A percentile compares a stretch with the other conserved stretches of the same genome.
These are phyloP conservation scores for Fomitopsis serialis DNA, from an alignment of 768 basidiomycete genomes.

Conservation along the genomic window DNA sequence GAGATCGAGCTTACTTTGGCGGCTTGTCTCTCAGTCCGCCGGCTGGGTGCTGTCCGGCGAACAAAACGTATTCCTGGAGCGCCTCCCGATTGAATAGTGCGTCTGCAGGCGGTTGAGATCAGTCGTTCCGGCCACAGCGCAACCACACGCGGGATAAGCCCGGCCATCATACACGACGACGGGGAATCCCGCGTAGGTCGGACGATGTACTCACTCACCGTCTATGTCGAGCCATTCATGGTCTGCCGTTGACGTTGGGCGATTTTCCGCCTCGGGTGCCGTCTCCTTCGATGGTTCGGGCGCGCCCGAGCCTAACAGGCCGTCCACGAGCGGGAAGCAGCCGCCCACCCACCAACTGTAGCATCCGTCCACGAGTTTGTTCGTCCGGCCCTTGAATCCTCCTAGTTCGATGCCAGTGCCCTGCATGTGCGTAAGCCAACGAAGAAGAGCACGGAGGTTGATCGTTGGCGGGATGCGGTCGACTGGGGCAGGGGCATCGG, in stretches of 20 bases:
- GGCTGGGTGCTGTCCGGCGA: constrained; percentile 77
- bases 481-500: neutral
- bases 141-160: too few species aligned
- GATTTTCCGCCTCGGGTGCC: constrained; percentile 50
- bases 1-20: constrained; percentile 61
- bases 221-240: constrained; percentile 70
- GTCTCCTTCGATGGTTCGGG: neutral
- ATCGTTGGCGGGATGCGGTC: constrained; percentile 33
- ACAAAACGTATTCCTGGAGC: constrained; percentile 82
- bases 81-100: constrained; percentile 55
- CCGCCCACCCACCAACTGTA: constrained; percentile 99
- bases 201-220: constrained; percentile 37
- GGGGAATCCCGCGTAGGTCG: neutral
- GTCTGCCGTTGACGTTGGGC: constrained; percentile 15
- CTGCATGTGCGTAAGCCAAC: constrained; percentile 88
- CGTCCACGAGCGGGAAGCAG: constrained; percentile 72
- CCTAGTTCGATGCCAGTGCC: constrained; percentile 79
- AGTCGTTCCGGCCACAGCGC: too few species aligned
- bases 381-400: constrained; percentile 90
- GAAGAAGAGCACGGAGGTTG: constrained; percentile 52
- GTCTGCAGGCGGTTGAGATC: constrained; percentile 24
- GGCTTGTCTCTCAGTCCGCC: constrained; percentile 95
- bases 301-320: constrained; percentile 29
- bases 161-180: neutral
- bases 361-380: constrained; percentile 99